phyloP scores from a whole-genome alignment of 176 grass and related monocot species.

The Triticum monococcum region DNA sequence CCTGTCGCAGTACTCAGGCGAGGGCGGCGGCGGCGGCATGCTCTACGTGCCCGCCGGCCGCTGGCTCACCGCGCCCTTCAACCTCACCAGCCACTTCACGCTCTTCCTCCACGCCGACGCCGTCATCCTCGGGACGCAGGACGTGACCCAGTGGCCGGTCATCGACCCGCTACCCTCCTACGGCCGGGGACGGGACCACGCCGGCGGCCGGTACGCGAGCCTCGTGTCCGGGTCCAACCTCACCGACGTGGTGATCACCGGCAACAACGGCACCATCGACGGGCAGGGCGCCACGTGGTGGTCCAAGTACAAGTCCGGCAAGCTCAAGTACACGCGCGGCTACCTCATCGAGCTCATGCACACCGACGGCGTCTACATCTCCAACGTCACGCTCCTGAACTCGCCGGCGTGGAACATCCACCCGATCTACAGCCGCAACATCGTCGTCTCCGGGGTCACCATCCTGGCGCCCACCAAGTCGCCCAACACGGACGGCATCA shows the following conservation, averaged over 20 bases:
- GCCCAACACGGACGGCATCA: conserved; percentile 96
- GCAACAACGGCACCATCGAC: conserved; percentile 85
- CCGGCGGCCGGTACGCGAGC: conserved; percentile 76
- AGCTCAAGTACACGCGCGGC: conserved; percentile 87
- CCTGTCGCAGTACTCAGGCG: conserved; percentile 62
- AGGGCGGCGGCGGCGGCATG: conserved; percentile 60
- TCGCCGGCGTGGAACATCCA: conserved; percentile 97
- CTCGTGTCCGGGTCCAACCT: conserved; percentile 78
- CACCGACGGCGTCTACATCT: conserved; percentile 59
- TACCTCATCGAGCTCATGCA: conserved; percentile 90
- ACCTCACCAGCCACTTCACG: conserved; percentile 90
- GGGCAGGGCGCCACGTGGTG: conserved; percentile 87
- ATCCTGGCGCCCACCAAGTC: conserved; percentile 76
- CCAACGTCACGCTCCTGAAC: conserved; percentile 83
- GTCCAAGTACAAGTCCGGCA: conserved; percentile 72
- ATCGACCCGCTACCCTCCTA: conserved; percentile 85
- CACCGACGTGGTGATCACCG: conserved; percentile 71
- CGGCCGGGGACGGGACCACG: conserved; percentile 74
- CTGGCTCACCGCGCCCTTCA: conserved; percentile 96
- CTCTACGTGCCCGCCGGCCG: conserved; percentile 74
- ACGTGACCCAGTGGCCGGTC: conserved; percentile 67
- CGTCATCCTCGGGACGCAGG: conserved; percentile 75
- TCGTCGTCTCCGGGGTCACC: conserved; percentile 65
- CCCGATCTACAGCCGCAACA: conserved; percentile 84
- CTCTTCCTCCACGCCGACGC: conserved; percentile 75